Conservation (phyloP, 2,329 filamentous ascomycete genomes). For the Volutella citrinella region DNA sequence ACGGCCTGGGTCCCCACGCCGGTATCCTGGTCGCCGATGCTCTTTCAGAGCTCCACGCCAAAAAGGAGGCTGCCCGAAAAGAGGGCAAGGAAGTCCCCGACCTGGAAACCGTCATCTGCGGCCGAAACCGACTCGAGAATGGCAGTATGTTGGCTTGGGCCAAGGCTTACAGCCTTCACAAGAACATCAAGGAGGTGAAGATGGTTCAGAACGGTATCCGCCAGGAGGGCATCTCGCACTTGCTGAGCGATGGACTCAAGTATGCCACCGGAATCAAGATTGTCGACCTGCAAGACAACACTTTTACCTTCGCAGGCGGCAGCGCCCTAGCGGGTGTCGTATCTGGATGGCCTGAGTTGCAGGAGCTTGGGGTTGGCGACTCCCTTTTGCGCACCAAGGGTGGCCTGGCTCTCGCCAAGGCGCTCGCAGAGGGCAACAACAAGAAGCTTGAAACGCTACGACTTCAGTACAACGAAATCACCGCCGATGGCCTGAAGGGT, state of each 20-base stretch:
- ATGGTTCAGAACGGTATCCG: slow-evolving; percentile 99
- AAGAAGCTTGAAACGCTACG: slow-evolving; percentile 75
- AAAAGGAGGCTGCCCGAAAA: slow-evolving; percentile 76
- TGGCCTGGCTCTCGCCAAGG: slow-evolving; percentile 67
- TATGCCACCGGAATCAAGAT: slow-evolving; percentile 67
- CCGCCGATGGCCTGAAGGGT: slow-evolving; percentile 67
- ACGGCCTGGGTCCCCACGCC: slow-evolving; percentile 88
- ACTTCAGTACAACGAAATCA: slow-evolving; percentile 94
- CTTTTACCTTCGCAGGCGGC: slow-evolving; percentile 80
- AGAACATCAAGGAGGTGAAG: slow-evolving; percentile 78
- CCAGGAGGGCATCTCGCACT: slow-evolving; percentile 81
- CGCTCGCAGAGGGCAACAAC: slow-evolving; percentile 74
- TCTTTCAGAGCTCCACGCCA: slow-evolving; percentile 75
- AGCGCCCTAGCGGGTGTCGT: slow-evolving; percentile 74
- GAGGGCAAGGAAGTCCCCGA: slow-evolving; percentile 70
- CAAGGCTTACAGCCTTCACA: slow-evolving; percentile 78
- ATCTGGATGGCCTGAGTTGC: slow-evolving; percentile 68
- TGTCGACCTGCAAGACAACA: slow-evolving; percentile 95
- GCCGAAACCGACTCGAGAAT: slow-evolving; percentile 91
- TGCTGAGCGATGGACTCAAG: slow-evolving; percentile 76
- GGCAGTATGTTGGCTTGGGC: slow-evolving; percentile 97
- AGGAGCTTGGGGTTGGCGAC: slow-evolving; percentile 86
- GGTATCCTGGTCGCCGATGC: slow-evolving; percentile 88
- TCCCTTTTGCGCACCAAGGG: slow-evolving; percentile 80
- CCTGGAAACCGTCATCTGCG: slow-evolving; percentile 95